Evolutionary conservation across 495 filamentous ascomycete species (phyloP), one percentile per base, ranked within the genome.

Genomic region (Xeromyces bisporus): DNA sequence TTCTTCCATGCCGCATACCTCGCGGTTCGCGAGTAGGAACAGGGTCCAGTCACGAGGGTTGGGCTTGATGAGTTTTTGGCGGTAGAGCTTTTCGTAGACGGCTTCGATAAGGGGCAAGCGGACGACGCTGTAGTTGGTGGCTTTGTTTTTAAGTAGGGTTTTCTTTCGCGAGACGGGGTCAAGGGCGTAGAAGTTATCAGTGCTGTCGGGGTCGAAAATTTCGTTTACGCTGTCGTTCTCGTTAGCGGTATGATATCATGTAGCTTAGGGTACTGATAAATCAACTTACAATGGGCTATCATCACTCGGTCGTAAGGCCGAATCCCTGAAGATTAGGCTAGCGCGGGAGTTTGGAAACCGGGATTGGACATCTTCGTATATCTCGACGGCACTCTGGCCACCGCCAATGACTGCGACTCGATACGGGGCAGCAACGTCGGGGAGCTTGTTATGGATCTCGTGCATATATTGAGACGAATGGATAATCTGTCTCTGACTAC

Each of bases 91-190:
- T 50, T 80, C 68, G 51, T 92, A 94, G 20, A 94, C 67, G 17
- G 72, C 66, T 50, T 94, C 85, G 29, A 97, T 77, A 15, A 94
- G 65, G 41, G 82, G 75, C 2, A 87, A 64, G 3, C 86, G 73
- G 7, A 97, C 87, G 3, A 94, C 89, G 26, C 81, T 75, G 54
- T 97, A 97, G 58, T 97, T 97, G 18, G 87, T 97, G 18, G 66
- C 68, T 28, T 71, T 69, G 39, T 86, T 77, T 13, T 67, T 65
- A 3, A 55, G 47, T 25, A 91, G 65, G 26, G 75, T 61, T 21
- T 64, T 56, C 27, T 61, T 52, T 28, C 85, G 77, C 35, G 74
- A 64, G 13, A 68, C 58, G 0, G 69, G 44, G 2, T 71, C 50
- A 24, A 75, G 71, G 29, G 63, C 50, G 56, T 73, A 93, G 41